A percentile compares a stretch with the other conserved stretches of the same genome.
phyloP scores from a whole-genome alignment of 2,329 filamentous ascomycete species.

The Nemania abortiva region DNA sequence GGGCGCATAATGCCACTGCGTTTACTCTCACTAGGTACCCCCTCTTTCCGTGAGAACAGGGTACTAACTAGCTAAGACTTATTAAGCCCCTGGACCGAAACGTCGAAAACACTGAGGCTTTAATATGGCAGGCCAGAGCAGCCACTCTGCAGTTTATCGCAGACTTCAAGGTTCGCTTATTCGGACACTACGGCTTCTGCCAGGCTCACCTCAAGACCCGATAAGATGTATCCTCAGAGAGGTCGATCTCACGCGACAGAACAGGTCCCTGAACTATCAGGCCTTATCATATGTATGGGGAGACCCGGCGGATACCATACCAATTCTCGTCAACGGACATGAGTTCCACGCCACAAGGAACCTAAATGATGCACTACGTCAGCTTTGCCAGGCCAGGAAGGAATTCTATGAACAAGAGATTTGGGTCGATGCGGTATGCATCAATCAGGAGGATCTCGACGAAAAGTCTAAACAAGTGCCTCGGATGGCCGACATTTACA shows the following conservation, averaged over 20 bases:
- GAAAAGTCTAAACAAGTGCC: slow-evolving; percentile 6
- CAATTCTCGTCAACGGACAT: background rate
- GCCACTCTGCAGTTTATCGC: background rate
- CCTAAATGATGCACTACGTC: slow-evolving; percentile 3
- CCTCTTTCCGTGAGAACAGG: no score
- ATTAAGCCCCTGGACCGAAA: no score
- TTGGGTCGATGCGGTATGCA: slow-evolving; percentile 5
- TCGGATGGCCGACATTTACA: slow-evolving; percentile 2
- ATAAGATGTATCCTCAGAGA: background rate
- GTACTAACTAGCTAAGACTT: no score
- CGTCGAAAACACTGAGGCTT: background rate
- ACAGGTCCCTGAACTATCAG: background rate
- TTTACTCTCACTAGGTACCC: no score
- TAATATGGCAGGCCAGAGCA: background rate
- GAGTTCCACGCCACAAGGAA: background rate
- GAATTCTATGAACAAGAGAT: background rate
- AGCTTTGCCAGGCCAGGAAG: background rate
- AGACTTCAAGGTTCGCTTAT: slow-evolving; percentile 4
- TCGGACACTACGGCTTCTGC: slow-evolving; percentile 1
- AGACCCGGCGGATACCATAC: background rate
- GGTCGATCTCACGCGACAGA: background rate
- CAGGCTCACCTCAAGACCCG: background rate
- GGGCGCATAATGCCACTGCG: no score
- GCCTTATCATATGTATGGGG: slow-evolving; percentile 5
- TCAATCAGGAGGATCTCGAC: slow-evolving; percentile 7